Evolutionary conservation across 2,329 filamentous ascomycete genomes (phyloP).

Genomic region (Lecanosticta acicola): DNA sequence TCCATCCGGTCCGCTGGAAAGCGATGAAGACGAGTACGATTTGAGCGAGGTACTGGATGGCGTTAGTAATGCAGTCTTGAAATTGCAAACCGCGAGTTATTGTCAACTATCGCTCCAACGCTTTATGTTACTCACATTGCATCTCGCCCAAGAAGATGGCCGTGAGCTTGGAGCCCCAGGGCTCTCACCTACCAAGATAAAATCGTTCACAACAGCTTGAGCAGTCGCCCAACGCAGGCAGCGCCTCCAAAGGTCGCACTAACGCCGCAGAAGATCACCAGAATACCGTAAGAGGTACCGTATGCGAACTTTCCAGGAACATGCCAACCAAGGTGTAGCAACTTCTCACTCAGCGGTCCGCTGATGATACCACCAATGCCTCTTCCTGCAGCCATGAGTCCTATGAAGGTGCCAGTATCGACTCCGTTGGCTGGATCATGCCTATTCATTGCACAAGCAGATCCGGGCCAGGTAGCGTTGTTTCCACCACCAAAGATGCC

Average conservation of each 20-base stretch:
- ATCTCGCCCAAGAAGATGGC: too few species aligned
- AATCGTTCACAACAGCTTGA: conserved; percentile 15
- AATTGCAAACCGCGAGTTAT: too few species aligned
- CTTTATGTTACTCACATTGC: too few species aligned
- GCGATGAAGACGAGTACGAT: too few species aligned
- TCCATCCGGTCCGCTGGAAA: too few species aligned
- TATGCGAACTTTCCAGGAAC: conserved; percentile 37
- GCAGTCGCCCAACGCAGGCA: conserved; percentile 20
- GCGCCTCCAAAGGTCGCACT: conserved; percentile 32
- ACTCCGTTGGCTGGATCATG: conserved; percentile 19
- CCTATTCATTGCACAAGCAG: conserved; percentile 20
- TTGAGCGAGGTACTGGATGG: too few species aligned
- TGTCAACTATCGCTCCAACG: too few species aligned
- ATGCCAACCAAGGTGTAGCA: conserved; percentile 36
- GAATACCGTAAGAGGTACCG: conserved; percentile 39
- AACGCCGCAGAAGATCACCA: conserved; percentile 41
- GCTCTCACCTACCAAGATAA: too few species aligned
- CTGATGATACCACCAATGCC: conserved; percentile 48
- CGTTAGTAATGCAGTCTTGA: too few species aligned
- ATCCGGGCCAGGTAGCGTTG: conserved; percentile 33
- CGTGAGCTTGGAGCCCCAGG: too few species aligned
- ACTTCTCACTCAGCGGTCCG: conserved; percentile 47
- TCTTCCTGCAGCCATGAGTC: conserved; percentile 44
- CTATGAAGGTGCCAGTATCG: conserved; percentile 47
- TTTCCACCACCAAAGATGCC: conserved; percentile 40